These are phyloP conservation scores for Ogataea thermomethanolica DNA, from an alignment of 805 yeast species.

Conservation along the genomic window DNA sequence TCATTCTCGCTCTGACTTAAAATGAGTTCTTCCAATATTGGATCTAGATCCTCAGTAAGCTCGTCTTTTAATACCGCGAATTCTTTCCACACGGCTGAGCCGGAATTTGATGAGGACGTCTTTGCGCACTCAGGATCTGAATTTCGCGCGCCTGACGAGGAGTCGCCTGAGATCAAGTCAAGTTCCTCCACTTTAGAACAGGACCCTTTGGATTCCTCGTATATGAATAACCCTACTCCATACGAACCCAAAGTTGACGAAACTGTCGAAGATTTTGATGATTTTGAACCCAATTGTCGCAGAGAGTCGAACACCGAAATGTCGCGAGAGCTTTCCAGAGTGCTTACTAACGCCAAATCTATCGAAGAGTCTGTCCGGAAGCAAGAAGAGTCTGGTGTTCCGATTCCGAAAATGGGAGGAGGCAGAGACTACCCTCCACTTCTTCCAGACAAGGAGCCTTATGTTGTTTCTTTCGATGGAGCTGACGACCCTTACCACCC, in stretches of 20 bases:
- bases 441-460: constrained; percentile 51
- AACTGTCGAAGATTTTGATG: constrained; percentile 1
- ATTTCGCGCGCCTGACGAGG: not conserved
- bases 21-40: constrained; percentile 1
- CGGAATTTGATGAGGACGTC: not conserved
- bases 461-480: constrained; percentile 72
- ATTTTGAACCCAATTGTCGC: constrained; percentile 4
- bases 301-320: constrained; percentile 19
- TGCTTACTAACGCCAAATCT: constrained; percentile 38
- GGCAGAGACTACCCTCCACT: constrained; percentile 60
- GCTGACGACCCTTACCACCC: constrained; percentile 79
- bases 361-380: constrained; percentile 29
- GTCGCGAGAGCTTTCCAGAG: constrained; percentile 35
- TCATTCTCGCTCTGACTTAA: too few relatives aligned
- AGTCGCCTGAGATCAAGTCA: not conserved
- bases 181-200: constrained; percentile 8
- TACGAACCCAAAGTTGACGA: constrained; percentile 8
- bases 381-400: constrained; percentile 33
- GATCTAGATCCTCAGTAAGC: constrained; percentile 10
- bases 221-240: constrained; percentile 7
- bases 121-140: not conserved
- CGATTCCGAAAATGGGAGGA: constrained; percentile 63
- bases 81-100: constrained; percentile 14
- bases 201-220: constrained; percentile 6
- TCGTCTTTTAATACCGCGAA: constrained; percentile 16